phyloP scores from a whole-genome alignment of 140 eudicot genomes.

The Senecio squalidus region DNA sequence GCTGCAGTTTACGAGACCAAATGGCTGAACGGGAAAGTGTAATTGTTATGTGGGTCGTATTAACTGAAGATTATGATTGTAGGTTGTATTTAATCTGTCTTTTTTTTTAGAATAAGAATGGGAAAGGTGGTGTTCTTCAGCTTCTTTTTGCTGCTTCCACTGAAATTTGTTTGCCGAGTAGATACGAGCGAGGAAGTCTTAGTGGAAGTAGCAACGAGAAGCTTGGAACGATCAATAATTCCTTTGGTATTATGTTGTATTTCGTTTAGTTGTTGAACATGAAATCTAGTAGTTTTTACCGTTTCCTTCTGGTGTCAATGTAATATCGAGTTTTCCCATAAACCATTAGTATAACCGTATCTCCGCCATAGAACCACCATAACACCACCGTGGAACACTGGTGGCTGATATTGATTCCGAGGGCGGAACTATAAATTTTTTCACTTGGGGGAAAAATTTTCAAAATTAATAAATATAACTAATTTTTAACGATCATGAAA shows the following conservation, averaged over 20 bases:
- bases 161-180: conserved; percentile 56
- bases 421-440: too few species aligned
- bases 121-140: conserved; percentile 57
- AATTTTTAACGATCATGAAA: too few species aligned
- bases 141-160: conserved; percentile 99
- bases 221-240: conserved; percentile 72
- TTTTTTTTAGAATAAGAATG: conserved; percentile 7
- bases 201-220: conserved; percentile 98
- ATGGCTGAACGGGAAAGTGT: conserved; percentile 36
- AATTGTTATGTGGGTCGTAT: neutral
- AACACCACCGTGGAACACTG: too few species aligned
- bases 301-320: neutral
- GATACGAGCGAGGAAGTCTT: conserved; percentile 41
- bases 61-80: neutral
- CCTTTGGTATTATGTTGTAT: conserved; percentile 27
- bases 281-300: conserved; percentile 1
- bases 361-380: neutral
- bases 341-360: neutral
- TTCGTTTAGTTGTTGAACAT: neutral
- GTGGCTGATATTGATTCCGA: too few species aligned
- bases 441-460: too few species aligned
- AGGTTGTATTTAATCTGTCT: neutral
- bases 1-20: conserved; percentile 35
- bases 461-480: too few species aligned
- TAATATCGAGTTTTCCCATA: neutral